phyloP scores from a whole-genome alignment of 768 basidiomycete species.

The Cystobasidium tubakii region DNA sequence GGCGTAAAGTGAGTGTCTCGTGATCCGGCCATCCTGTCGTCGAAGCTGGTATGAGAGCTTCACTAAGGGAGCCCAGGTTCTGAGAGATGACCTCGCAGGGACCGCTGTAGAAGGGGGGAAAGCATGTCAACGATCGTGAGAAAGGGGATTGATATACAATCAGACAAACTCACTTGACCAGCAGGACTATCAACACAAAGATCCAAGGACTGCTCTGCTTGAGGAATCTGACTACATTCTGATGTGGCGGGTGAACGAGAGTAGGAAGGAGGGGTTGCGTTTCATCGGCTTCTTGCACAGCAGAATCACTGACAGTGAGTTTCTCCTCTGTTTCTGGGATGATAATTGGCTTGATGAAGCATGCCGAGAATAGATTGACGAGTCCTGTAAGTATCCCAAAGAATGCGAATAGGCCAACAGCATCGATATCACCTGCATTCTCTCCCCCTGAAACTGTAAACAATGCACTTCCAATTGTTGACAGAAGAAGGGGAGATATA shows the following conservation, averaged over 20 bases:
- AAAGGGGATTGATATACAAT: neutral
- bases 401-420: constrained; percentile 40
- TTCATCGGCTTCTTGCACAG: neutral
- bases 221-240: neutral
- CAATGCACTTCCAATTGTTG: constrained; percentile 36
- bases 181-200: constrained; percentile 2
- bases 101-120: neutral
- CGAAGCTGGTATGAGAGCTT: constrained; percentile 9
- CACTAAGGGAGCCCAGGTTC: constrained; percentile 16
- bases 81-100: constrained; percentile 26
- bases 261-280: neutral
- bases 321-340: constrained; percentile 3
- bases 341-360: constrained; percentile 35
- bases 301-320: no score
- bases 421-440: constrained; percentile 38
- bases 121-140: no score
- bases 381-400: constrained; percentile 36
- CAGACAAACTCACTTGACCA: constrained; percentile 16
- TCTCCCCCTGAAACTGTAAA: neutral
- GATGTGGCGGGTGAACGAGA: constrained; percentile 5
- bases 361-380: constrained; percentile 40
- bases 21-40: constrained; percentile 11
- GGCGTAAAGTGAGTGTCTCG: constrained; percentile 31
- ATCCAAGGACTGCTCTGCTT: constrained; percentile 23
- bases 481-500: constrained; percentile 43